Percentiles rank a stretch among this genome's conserved stretches.
Conservation (phyloP, 2,329 filamentous ascomycete genomes). For the Colletotrichum euphorbiae region DNA sequence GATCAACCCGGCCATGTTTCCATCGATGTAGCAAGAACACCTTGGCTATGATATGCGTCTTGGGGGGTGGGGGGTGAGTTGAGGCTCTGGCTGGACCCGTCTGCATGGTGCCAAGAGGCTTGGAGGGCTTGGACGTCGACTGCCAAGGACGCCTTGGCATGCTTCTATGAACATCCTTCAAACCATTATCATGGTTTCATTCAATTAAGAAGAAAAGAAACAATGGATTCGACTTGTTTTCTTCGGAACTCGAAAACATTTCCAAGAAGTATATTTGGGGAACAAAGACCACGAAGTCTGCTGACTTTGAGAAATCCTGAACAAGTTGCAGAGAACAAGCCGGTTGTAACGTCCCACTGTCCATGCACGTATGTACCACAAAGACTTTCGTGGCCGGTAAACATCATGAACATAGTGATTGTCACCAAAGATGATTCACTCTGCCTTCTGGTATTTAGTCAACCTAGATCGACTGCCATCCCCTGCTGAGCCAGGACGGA, state of each 20-base stretch:
- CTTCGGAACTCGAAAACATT: no score
- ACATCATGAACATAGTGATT: not conserved
- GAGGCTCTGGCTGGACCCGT: constrained; percentile 34
- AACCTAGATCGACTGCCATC: not conserved
- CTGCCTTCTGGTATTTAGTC: not conserved
- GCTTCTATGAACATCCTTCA: constrained; percentile 10
- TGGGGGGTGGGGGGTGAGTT: constrained; percentile 21
- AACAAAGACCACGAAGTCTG: no score
- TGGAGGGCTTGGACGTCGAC: constrained; percentile 10
- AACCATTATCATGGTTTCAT: not conserved
- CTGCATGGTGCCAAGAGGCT: constrained; percentile 16
- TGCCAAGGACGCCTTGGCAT: constrained; percentile 33
- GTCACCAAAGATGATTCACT: not conserved
- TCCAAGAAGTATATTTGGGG: no score
- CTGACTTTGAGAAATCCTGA: no score
- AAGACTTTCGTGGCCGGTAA: no score
- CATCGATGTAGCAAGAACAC: not conserved
- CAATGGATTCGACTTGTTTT: no score
- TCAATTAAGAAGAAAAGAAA: no score
- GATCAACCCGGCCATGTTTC: not conserved
- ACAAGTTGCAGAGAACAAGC: no score
- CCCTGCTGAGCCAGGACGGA: not conserved
- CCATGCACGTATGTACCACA: no score
- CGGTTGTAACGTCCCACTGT: no score
- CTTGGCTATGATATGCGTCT: not conserved